These are phyloP conservation scores for Triticum urartu DNA, from an alignment of 176 grass and related monocot genomes.

Conservation along the genomic window DNA sequence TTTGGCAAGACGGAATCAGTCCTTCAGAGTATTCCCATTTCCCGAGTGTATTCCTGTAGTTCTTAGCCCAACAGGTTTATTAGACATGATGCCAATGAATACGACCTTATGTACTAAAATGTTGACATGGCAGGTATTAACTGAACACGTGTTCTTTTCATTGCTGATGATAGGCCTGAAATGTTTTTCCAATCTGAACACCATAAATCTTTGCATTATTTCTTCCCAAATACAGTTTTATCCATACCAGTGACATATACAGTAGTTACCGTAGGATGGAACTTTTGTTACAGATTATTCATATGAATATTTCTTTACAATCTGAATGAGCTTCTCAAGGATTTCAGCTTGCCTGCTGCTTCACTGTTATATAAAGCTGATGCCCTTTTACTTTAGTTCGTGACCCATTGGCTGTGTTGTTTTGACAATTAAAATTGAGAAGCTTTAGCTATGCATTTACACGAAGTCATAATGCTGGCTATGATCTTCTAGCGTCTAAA, in stretches of 20 bases:
- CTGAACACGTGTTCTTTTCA: background rate
- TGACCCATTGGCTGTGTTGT: background rate
- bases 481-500: background rate
- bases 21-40: background rate
- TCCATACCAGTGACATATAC: background rate
- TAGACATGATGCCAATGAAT: background rate
- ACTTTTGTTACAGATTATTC: background rate
- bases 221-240: conserved; percentile 4
- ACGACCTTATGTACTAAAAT: background rate
- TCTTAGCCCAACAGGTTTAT: background rate
- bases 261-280: background rate
- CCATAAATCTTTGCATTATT: background rate
- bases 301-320: background rate
- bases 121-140: background rate
- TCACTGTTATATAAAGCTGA: background rate
- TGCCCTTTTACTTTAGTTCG: background rate
- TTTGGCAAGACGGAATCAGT: background rate
- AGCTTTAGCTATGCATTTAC: background rate
- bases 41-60: background rate
- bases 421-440: background rate
- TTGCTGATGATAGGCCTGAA: background rate
- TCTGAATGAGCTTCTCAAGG: background rate
- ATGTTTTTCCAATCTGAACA: background rate
- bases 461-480: background rate
- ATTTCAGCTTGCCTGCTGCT: background rate